phyloP scores from a whole-genome alignment of 176 grass and related monocot species.

The Phragmites australis region DNA sequence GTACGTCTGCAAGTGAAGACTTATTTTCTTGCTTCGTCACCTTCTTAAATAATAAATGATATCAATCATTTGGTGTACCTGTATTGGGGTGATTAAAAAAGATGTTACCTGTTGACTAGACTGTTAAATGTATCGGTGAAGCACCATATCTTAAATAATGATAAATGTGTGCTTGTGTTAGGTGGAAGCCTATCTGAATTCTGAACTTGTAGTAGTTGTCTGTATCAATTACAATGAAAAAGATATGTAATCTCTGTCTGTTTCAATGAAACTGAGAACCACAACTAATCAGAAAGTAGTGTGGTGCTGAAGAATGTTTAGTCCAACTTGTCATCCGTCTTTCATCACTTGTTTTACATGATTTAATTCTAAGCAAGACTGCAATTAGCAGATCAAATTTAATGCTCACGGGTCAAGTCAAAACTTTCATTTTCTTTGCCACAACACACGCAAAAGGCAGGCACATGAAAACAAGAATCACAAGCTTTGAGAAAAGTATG shows the following conservation, averaged over 20 bases:
- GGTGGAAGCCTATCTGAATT: background rate
- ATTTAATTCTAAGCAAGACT: background rate
- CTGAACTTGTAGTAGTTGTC: background rate
- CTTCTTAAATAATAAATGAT: no score
- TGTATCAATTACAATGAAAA: background rate
- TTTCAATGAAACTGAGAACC: background rate
- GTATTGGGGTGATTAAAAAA: background rate
- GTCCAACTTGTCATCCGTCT: background rate
- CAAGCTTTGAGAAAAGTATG: background rate
- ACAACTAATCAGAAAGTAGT: background rate
- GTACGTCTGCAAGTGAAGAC: constrained; percentile 54
- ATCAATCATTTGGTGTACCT: constrained; percentile 14
- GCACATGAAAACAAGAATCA: background rate
- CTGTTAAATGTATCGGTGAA: background rate
- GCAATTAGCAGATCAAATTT: background rate
- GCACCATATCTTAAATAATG: background rate
- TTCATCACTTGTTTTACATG: background rate
- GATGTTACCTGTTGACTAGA: background rate
- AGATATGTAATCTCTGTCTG: background rate
- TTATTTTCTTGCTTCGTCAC: background rate
- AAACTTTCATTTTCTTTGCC: constrained; percentile 10
- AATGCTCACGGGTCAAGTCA: background rate
- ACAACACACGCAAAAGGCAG: background rate
- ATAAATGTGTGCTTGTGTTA: background rate
- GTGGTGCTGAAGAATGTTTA: background rate